These are phyloP conservation scores for Leptographium lundbergii DNA, from an alignment of 2,329 filamentous ascomycete species.

Conservation along the genomic window DNA sequence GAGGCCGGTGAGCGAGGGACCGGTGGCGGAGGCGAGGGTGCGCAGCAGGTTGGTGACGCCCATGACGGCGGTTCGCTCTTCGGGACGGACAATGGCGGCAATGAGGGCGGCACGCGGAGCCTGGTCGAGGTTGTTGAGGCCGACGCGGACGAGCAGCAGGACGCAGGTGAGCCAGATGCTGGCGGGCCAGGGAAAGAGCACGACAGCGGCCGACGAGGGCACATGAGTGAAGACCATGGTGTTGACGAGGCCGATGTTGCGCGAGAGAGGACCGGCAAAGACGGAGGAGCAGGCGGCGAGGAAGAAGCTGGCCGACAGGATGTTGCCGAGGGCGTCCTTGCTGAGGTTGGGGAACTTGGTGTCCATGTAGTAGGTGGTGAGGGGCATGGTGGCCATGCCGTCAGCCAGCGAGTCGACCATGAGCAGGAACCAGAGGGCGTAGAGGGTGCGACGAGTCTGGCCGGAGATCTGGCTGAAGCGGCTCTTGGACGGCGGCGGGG, in stretches of 20 bases:
- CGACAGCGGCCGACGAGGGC: constrained; percentile 47
- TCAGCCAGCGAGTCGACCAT: constrained; percentile 52
- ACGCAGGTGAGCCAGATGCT: constrained; percentile 37
- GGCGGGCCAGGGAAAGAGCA: constrained; percentile 44
- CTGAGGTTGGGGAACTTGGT: constrained; percentile 35
- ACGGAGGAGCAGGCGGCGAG: constrained; percentile 39
- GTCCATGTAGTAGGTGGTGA: constrained; percentile 48
- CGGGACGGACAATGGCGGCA: constrained; percentile 49
- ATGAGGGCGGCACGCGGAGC: constrained; percentile 54
- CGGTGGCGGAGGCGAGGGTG: constrained; percentile 42
- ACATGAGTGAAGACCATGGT: constrained; percentile 53
- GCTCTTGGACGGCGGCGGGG: constrained; percentile 9
- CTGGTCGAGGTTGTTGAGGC: constrained; percentile 58
- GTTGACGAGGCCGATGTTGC: constrained; percentile 47
- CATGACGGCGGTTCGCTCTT: constrained; percentile 58
- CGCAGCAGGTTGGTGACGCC: constrained; percentile 51
- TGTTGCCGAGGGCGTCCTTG: constrained; percentile 47
- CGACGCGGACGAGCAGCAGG: constrained; percentile 45
- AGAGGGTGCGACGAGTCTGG: constrained; percentile 45
- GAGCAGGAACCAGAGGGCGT: constrained; percentile 52
- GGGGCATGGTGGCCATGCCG: constrained; percentile 47
- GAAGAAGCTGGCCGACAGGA: constrained; percentile 41
- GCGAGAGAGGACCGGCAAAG: constrained; percentile 44
- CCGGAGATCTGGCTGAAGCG: constrained; percentile 42
- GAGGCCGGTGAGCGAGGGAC: constrained; percentile 42